Base-by-base conservation (phyloP, 2,329 filamentous ascomycete genomes). In the Penicillium sp. region DNA sequence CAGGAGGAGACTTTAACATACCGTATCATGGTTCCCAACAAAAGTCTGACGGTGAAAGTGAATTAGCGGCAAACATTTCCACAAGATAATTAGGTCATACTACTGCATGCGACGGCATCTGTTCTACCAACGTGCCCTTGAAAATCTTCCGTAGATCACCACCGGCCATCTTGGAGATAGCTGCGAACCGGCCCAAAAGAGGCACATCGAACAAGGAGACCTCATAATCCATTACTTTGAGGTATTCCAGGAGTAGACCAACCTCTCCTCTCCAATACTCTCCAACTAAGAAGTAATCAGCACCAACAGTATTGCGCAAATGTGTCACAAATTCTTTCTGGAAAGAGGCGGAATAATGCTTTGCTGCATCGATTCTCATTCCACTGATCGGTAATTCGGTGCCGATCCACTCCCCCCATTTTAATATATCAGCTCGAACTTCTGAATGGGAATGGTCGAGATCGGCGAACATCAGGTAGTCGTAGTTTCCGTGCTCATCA, bases 1-100 rank as follows among this genome's bases (percentile, higher is more conserved):
- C 24, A 22, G 3, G 24, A 6, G 2, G 3, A 4, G 9, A 12
- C 5, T 17, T 28, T 9, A 7, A 60, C 68, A 56, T 63, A 70
- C 70, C 0, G 84, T 87, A 63, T 88, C 84, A 68, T 87, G 84
- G 65, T 86, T 87, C 67, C 80, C 81, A 1, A 87, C 82, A 4
- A 87, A 75, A 0, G 83, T 87, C 67, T 79, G 39, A 2, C 12
- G n/a, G 15, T 32, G 7, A n/a, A 22, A 34, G 13, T 28, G 15
- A 29, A 15, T 55, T 34, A 57, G 52, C 8, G 41, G n/a, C 6
- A n/a, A 17, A 4, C 17, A 24, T 7, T 43, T 8, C 9, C 15
- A 13, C 21, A 7, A 21, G 28, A 7, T 37, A 24, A 39, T 34
- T 12, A 10, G 32, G 35, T 63, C 76, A 68, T 66, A 78, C 77